phyloP scores from a whole-genome alignment of 2,329 filamentous ascomycete genomes.

The Paradendryphiella salina region DNA sequence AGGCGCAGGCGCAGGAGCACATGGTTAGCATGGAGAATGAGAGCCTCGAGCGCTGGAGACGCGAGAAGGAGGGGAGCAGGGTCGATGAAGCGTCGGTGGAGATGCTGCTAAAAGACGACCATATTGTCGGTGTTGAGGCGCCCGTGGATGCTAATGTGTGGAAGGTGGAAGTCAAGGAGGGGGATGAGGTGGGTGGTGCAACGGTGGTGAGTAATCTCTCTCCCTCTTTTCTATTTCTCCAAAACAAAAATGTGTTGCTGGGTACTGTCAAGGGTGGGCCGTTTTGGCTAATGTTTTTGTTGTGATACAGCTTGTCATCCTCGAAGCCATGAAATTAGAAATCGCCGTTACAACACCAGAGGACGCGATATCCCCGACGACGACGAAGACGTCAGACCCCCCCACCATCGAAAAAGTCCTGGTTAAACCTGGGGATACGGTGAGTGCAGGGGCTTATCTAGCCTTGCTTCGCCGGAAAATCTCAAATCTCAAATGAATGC shows the following conservation, averaged over 20 bases:
- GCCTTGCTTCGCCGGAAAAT: slow-evolving; percentile 35
- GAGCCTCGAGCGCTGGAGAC: slow-evolving; percentile 49
- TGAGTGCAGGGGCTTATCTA: slow-evolving; percentile 44
- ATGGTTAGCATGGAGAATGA: slow-evolving; percentile 55
- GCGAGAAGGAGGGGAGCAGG: slow-evolving; percentile 50
- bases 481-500: no score
- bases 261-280: no score
- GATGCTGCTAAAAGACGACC: slow-evolving; percentile 51
- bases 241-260: no score
- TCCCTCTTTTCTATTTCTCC: no score
- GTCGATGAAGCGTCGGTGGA: slow-evolving; percentile 56
- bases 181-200: slow-evolving; percentile 40
- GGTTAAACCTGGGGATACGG: slow-evolving; percentile 49
- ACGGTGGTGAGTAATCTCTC: slow-evolving; percentile 31
- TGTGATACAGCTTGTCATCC: slow-evolving; percentile 45
- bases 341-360: slow-evolving; percentile 51
- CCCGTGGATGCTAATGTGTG: slow-evolving; percentile 54
- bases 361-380: neutral
- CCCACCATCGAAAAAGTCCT: slow-evolving; percentile 49
- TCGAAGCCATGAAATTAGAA: slow-evolving; percentile 54
- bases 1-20: slow-evolving; percentile 54
- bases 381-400: slow-evolving; percentile 11
- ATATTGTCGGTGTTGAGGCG: slow-evolving; percentile 47
- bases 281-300: no score
- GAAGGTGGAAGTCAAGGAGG: slow-evolving; percentile 50